Conservation (phyloP, 2,329 filamentous ascomycete genomes). For the Grosmannia serpens region DNA sequence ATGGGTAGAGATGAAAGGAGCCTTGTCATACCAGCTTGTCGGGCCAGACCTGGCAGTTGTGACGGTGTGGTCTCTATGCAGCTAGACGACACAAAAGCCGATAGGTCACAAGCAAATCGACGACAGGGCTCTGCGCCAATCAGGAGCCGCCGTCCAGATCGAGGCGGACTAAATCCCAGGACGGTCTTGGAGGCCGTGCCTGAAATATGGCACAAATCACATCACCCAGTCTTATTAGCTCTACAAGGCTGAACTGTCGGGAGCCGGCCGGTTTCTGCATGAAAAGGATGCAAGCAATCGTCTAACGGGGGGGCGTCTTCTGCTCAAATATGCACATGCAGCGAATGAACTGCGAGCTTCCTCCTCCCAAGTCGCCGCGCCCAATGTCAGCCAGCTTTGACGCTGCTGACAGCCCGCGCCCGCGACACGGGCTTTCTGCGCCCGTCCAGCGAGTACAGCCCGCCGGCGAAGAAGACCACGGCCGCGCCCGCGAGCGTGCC, state of each 20-base stretch:
- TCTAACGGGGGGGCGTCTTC: no score
- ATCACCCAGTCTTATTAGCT: not conserved
- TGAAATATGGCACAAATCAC: not conserved
- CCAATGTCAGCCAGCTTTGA: slow-evolving; percentile 15
- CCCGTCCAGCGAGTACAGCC: slow-evolving; percentile 72
- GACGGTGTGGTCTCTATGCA: not conserved
- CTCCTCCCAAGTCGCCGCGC: not conserved
- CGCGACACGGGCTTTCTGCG: slow-evolving; percentile 23
- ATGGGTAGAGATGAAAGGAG: not conserved
- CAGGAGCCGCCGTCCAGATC: not conserved
- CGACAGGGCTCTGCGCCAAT: not conserved
- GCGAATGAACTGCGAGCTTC: not conserved
- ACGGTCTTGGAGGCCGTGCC: not conserved
- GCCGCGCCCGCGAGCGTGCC: slow-evolving; percentile 72
- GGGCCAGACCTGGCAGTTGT: not conserved
- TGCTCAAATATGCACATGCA: not conserved
- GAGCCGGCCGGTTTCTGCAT: no score
- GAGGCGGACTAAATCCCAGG: not conserved
- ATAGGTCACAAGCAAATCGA: not conserved
- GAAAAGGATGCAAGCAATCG: no score
- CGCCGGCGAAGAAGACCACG: slow-evolving; percentile 85
- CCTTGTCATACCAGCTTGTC: not conserved
- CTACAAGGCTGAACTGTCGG: no score
- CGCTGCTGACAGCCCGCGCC: slow-evolving; percentile 16
- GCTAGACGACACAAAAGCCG: not conserved